Base-by-base conservation (phyloP, 2,329 filamentous ascomycete species). In the Cordyceps cateniannulata region DNA sequence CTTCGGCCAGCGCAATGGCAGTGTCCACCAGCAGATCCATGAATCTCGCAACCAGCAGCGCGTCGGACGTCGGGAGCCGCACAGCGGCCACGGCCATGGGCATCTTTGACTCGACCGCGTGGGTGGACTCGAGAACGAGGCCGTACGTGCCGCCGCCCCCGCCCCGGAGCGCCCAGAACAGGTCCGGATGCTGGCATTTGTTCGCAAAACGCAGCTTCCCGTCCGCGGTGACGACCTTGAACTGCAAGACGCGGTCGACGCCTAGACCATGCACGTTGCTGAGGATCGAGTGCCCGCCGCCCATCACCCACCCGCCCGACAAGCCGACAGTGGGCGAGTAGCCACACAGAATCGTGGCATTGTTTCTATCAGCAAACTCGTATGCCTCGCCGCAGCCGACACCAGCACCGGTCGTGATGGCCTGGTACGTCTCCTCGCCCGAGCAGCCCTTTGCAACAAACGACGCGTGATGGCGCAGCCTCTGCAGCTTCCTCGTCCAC, bases 141-240 rank as follows among this genome's bases (percentile, higher is more conserved):
- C n/a, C n/a, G n/a, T n/a, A n/a, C n/a, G n/a, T n/a, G n/a, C 54
- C 18, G 69, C 73, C 69, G 67, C 79, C 75, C n/a, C 82, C 81
- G 60, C n/a, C n/a, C n/a, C 78, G 71, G 56, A 84, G 73, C 2
- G 83, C 83, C 82, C 82, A 87, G 70, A 83, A 85, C 5, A 86
- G 70, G 61, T 85, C 82, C 0, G 71, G n/a, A n/a, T 62, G 59
- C 56, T 79, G 71, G 42, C 76, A 75, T 38, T 76, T 76, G 49
- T 78, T 81, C 2, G 78, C 77, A 1, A 70, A 74, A 5, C 82
- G 51, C 24, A 79, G 70, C 10, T 76, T 66, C 1, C 82, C 81
- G 22, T 66, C 67, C 0, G 76, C 76, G 8, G 77, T 79, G 4
- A 86, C 76, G 1, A 83, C 72, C 62, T 83, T 76, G 68, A 78